Evolutionary conservation across 805 yeast genomes (phyloP), one percentile per base, ranked within the genome.

Genomic region (Sugiyamaella chiloensis): DNA sequence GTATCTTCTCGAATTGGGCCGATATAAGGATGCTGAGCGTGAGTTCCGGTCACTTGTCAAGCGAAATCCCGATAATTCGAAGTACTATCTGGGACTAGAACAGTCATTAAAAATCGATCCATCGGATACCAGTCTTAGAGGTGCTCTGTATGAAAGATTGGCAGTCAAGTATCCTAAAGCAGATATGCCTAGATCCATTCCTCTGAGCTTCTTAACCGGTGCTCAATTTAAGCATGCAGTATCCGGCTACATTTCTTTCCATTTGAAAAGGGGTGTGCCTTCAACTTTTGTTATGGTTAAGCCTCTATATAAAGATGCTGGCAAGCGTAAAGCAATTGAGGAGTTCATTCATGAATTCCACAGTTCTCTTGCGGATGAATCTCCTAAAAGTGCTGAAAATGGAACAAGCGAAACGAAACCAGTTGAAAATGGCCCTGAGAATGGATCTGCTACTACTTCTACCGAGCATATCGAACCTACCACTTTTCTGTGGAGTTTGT

Each of bases 231-330:
- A 66, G 37, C 51, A 50, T 7, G 75, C 76, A 46, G 80, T 78
- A 5, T 57, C 66, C 24, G 63, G 64, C 2, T 93, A 89, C 62
- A 66, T 90, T 40, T 50, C 75, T 4, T 65, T 72, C 3, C 86
- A 83, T 60, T 75, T 93, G 58, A 68, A 75, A 52, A 76, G 88
- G 47, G 95, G 96, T 34, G 93, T 89, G 27, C 98, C 98, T 3
- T 86, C 96, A 1, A 77, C 93, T 3, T 93, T 90, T 67, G 84
- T 84, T 47, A 84, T 87, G 57, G 79, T 93, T 42, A 89, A 90
- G 67, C 86, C 95, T 1, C 72, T 89, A 54, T 87, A 87, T 67
- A 74, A 70, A 47, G 76, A 72, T 42, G 52, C 55, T 7, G 71
- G 62, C 41, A 71, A 67, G 56, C 62, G 65, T 16, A 53, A 57